phyloP scores from a whole-genome alignment of 2,329 filamentous ascomycete genomes.

The Talaromyces albobiverticillius region DNA sequence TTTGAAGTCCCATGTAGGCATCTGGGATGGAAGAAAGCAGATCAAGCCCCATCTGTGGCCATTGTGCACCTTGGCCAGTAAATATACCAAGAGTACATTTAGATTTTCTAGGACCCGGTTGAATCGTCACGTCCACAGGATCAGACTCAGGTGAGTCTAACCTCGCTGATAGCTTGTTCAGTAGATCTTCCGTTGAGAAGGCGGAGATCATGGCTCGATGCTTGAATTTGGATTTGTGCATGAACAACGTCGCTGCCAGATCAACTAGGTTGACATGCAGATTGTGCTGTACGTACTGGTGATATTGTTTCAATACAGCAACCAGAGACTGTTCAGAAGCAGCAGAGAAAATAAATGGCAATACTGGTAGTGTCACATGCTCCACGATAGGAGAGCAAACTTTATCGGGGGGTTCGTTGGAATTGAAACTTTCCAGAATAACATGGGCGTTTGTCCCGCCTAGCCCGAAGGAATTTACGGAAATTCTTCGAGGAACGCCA shows the following conservation, averaged over 20 bases:
- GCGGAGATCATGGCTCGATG: not conserved
- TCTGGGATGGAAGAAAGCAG: slow-evolving; percentile 10
- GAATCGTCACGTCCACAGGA: not conserved
- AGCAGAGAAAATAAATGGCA: slow-evolving; percentile 4
- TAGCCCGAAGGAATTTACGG: slow-evolving; percentile 46
- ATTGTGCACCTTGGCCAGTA: slow-evolving; percentile 38
- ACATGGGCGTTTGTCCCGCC: slow-evolving; percentile 33
- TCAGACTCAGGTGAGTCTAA: not conserved
- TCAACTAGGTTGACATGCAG: not conserved
- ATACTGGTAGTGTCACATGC: too few relatives aligned
- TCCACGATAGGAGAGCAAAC: not conserved
- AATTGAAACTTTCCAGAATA: slow-evolving; percentile 24
- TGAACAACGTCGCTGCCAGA: slow-evolving; percentile 12
- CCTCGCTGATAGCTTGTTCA: not conserved
- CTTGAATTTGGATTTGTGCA: not conserved
- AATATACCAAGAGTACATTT: slow-evolving; percentile 22
- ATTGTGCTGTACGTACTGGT: not conserved
- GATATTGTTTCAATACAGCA: not conserved
- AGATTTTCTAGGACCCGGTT: not conserved
- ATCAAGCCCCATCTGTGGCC: slow-evolving; percentile 30
- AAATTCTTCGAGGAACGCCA: slow-evolving; percentile 20
- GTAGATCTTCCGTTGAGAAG: not conserved
- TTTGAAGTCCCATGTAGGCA: not conserved
- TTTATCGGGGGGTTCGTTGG: slow-evolving; percentile 23
- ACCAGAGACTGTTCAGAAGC: not conserved